These are phyloP conservation scores for Colletotrichum tropicicola DNA, from an alignment of 2,329 filamentous ascomycete genomes.

Conservation along the genomic window DNA sequence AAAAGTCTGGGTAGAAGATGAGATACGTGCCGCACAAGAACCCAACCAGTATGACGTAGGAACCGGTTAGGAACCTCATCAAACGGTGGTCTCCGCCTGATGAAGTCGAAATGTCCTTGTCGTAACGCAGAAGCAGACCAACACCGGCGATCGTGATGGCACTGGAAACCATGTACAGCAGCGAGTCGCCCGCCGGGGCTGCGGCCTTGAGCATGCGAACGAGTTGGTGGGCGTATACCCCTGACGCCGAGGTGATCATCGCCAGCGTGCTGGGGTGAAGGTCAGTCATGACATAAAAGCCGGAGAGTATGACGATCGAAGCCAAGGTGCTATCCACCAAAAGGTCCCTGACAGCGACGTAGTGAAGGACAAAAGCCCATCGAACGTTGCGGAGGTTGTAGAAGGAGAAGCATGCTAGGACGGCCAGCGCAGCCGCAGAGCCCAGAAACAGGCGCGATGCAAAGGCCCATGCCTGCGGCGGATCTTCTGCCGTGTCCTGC, in stretches of 20 bases:
- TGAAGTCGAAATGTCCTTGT: slow-evolving; percentile 15
- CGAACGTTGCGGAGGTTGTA: slow-evolving; percentile 37
- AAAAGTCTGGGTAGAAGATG: slow-evolving; percentile 18
- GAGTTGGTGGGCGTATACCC: slow-evolving; percentile 36
- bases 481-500: slow-evolving; percentile 35
- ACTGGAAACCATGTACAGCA: slow-evolving; percentile 6
- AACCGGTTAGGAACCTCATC: slow-evolving; percentile 17
- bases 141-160: slow-evolving; percentile 17
- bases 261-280: slow-evolving; percentile 39
- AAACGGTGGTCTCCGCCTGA: slow-evolving; percentile 6
- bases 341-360: slow-evolving; percentile 39
- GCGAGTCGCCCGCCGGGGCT: slow-evolving; percentile 4
- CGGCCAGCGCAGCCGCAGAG: slow-evolving; percentile 34
- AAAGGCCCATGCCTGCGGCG: slow-evolving; percentile 33
- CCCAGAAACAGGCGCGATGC: slow-evolving; percentile 34
- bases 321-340: slow-evolving; percentile 39
- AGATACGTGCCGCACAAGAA: slow-evolving; percentile 26
- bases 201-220: slow-evolving; percentile 9
- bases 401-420: slow-evolving; percentile 39
- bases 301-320: slow-evolving; percentile 35
- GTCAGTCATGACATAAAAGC: slow-evolving; percentile 36
- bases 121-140: slow-evolving; percentile 30
- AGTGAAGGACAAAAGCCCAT: slow-evolving; percentile 41
- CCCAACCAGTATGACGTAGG: slow-evolving; percentile 24
- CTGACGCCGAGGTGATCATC: slow-evolving; percentile 34